These are phyloP conservation scores for Sutorius australiensis DNA, from an alignment of 768 basidiomycete genomes.

Conservation along the genomic window DNA sequence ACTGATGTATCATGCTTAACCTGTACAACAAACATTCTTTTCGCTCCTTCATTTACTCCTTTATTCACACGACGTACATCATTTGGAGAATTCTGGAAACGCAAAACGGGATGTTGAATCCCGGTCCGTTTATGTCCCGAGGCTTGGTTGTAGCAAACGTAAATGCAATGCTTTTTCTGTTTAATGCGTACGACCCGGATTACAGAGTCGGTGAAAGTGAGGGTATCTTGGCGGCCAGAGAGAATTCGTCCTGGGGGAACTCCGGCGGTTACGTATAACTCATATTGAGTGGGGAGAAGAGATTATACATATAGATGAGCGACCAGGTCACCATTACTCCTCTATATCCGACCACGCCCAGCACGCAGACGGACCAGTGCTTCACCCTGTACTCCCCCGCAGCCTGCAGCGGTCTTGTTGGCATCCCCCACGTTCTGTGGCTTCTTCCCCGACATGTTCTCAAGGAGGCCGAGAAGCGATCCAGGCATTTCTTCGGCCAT, in stretches of 20 bases:
- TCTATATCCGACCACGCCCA: neutral
- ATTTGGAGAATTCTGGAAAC: slow-evolving; percentile 2
- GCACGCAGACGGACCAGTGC: neutral
- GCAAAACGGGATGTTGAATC: slow-evolving; percentile 26
- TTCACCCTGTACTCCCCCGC: slow-evolving; percentile 10
- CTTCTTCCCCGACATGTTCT: slow-evolving; percentile 25
- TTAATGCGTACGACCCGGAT: no score
- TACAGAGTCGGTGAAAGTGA: no score
- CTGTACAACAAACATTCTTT: slow-evolving; percentile 27
- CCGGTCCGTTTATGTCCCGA: slow-evolving; percentile 1
- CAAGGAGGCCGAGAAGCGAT: slow-evolving; percentile 34
- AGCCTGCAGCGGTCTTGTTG: slow-evolving; percentile 5
- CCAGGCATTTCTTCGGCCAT: slow-evolving; percentile 47
- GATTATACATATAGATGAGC: slow-evolving; percentile 4
- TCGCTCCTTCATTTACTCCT: neutral
- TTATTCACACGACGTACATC: slow-evolving; percentile 1
- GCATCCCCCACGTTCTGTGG: slow-evolving; percentile 2
- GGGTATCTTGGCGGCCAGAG: neutral
- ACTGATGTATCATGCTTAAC: slow-evolving; percentile 18
- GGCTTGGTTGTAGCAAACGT: neutral
- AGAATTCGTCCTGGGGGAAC: neutral
- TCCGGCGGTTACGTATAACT: neutral
- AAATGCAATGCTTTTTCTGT: slow-evolving; percentile 4
- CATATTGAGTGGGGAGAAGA: neutral
- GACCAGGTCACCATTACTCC: neutral